Evolutionary conservation across 2,329 filamentous ascomycete genomes (phyloP), one percentile per base, ranked within the genome.

Genomic region (Ophiostoma sp.): DNA sequence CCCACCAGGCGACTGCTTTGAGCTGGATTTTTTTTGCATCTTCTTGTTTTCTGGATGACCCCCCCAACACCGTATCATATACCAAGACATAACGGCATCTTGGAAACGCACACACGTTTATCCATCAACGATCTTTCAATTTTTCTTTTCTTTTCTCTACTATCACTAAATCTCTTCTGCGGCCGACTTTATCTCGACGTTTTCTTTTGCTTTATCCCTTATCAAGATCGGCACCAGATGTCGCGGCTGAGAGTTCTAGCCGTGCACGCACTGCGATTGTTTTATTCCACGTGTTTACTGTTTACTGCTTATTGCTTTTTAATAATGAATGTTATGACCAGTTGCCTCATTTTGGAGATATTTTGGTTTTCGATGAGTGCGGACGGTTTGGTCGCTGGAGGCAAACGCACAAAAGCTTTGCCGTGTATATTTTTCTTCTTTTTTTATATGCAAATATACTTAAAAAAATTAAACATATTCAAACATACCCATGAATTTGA

Each of bases 261-360:
- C 17, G 33, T 31, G 33, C 33, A 20, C n/a, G 8, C 35, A 15
- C 20, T 17, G 3, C 33, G n/a, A 33, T 13, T 36, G 35, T 27
- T 65, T 39, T 65, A n/a, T 67, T 8, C 6, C 7, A 67, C 17
- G 11, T 27, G 33, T 39, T 65, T 39, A 20, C 35, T 27, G 33
- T 39, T 65, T 39, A 20, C 35, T 65, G 62, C 20, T 15, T 64
- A 64, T 4, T 36, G 60, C 60, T 65, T 65, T 64, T 65, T 62
- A 62, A 39, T 65, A 15, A 67, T 67, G 65, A 65, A 31, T 67
- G 33, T 67, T 27, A 67, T 67, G 65, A 67, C 65, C 65, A 67
- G 39, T 67, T 67, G 65, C 65, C 65, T 67, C 65, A 65, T 39
- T 67, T 48, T 44, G 36, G 65, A 67, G 65, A 44, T 44, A 35